Evolutionary conservation across 176 grass and related monocot species (phyloP), one percentile per base, ranked within the genome.

Genomic region (Hordeum marinum): DNA sequence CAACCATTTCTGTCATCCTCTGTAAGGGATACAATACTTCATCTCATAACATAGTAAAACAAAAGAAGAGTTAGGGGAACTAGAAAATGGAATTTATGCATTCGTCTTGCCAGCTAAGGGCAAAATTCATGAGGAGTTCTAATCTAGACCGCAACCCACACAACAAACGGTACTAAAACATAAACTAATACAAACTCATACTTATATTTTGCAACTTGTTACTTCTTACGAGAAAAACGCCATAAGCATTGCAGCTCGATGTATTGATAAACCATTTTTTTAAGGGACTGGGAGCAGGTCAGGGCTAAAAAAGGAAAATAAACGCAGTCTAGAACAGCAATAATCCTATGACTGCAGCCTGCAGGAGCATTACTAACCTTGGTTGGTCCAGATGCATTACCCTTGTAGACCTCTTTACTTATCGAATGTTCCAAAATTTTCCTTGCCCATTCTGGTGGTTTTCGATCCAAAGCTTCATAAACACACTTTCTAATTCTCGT

Each of bases 401-500:
- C 96, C 87, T 98, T 98, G 62, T 98, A 98, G 76, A 98, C 91
- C 72, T 90, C 91, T 89, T 95, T 98, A 90, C 96, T 98, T 61
- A 98, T 95, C 46, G 96, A 95, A 84, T 94, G 93, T 81, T 98
- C 96, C 88, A 98, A 83, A 90, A 89, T 93, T 85, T 91, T 86
- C 78, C 76, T 89, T 84, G 96, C 96, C 96, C 96, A 98, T 81
- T 98, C 96, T 87, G 93, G 96, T 50, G 96, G 96, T 74, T 94
- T 91, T 83, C 39, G 88, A 11, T 94, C 93, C 74, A 98, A 83
- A 60, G 93, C 83, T 87, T 96, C 91, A 84, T 90, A 92, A 81
- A 98, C 87, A n/a, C 96, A 98, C 82, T 94, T 98, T 90, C 96
- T 95, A 45, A 98, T 98, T 90, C 96, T 92, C 21, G 96, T 98